Evolutionary conservation across 2,329 filamentous ascomycete species (phyloP), one percentile per base, ranked within the genome.

Genomic region (Lachnellula cervina): DNA sequence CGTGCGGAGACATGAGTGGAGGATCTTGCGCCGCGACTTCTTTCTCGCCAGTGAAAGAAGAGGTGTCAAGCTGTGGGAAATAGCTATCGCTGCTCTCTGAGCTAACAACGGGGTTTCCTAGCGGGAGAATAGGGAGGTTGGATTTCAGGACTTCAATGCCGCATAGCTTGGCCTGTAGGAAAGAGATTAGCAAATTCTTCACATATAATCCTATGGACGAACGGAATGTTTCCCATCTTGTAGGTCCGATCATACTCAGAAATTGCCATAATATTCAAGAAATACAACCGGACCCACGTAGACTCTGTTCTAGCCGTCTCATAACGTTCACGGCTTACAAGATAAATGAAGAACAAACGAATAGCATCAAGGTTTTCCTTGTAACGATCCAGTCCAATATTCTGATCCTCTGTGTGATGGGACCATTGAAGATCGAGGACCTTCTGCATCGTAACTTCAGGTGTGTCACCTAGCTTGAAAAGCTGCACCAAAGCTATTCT

Each of bases 241-340:
- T 34, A 43, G 52, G 52, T 50, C 40, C 57, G 57, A 32, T 13
- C 16, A n/a, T 40, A 40, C 16, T 17, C 5, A 40, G 4, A 40
- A 40, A 16, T 40, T 40, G 16, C 37, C n/a, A 16, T 40, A 40
- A 40, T 2, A 9, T 40, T 17, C 3, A 8, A 40, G 14, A 17
- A 17, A 16, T 40, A 40, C 37, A 17, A 40, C 16, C 6, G 11
- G 19, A 19, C n/a, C 1, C 13, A 6, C 9, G 21, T 17, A 44
- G 19, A 44, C 11, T 44, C 19, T 11, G 28, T 13, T 9, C 28
- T 9, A 32, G 8, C 9, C 28, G 28, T 13, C 28, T 13, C 9
- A 13, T 2, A 32, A 13, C 4, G 28, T 32, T 32, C 28, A 32
- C 42, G 14, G 25, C 44, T 25, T 32, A 47, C 44, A 47, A 21